A percentile compares a stretch with the other conserved stretches of the same genome.
phyloP scores from a whole-genome alignment of 1,139 yeast genomes.

The Geotrichum klebahnii region DNA sequence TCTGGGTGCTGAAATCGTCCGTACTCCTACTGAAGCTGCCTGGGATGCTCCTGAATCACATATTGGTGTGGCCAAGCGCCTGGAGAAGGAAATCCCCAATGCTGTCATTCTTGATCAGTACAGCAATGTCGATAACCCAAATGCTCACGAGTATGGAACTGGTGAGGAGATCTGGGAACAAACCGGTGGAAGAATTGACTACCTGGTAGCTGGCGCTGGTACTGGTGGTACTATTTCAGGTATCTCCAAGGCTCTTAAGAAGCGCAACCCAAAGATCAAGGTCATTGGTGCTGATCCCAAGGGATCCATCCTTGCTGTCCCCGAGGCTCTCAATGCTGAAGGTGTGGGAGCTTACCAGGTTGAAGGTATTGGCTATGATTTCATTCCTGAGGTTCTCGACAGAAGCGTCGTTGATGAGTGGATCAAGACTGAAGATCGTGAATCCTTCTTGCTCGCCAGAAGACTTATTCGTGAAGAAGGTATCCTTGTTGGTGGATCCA shows the following conservation, averaged over 20 bases:
- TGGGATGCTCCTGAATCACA: slow-evolving; percentile 92
- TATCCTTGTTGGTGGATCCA: slow-evolving; percentile 81
- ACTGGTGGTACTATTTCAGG: slow-evolving; percentile 85
- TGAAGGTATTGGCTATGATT: slow-evolving; percentile 91
- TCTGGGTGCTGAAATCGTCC: slow-evolving; percentile 82
- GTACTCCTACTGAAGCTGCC: slow-evolving; percentile 92
- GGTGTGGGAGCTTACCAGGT: slow-evolving; percentile 65
- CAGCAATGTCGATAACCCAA: slow-evolving; percentile 72
- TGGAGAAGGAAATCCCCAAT: slow-evolving; percentile 81
- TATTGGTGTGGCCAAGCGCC: slow-evolving; percentile 78
- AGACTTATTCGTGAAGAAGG: slow-evolving; percentile 84
- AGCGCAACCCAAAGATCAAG: slow-evolving; percentile 57
- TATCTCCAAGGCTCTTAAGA: slow-evolving; percentile 71
- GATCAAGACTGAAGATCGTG: slow-evolving; percentile 84
- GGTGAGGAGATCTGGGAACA: slow-evolving; percentile 87
- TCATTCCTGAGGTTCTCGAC: slow-evolving; percentile 75
- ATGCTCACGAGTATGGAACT: slow-evolving; percentile 80
- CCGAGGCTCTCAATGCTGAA: slow-evolving; percentile 61
- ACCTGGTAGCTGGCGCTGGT: slow-evolving; percentile 86
- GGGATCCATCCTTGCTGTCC: slow-evolving; percentile 81
- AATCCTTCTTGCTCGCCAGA: slow-evolving; percentile 76
- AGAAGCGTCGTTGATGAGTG: slow-evolving; percentile 67
- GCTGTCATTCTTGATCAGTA: slow-evolving; percentile 85
- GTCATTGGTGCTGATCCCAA: slow-evolving; percentile 82
- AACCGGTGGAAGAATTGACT: slow-evolving; percentile 66